Percentiles rank a stretch among this genome's conserved stretches.
These are phyloP conservation scores for Pugionium dolabratum DNA, from an alignment of 345 rosid genomes.

Conservation along the genomic window DNA sequence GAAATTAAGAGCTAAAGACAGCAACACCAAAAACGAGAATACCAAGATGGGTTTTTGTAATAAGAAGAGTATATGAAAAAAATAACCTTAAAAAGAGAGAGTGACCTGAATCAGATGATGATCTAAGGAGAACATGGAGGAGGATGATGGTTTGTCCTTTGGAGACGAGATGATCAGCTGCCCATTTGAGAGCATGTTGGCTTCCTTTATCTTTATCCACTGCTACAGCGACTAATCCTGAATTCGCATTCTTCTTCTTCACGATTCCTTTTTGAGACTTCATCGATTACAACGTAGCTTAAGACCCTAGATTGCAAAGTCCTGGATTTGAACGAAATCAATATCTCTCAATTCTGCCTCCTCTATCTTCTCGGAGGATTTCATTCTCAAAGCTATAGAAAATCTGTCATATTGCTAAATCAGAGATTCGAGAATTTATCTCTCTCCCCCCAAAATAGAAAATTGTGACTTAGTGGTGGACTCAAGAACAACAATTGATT, in stretches of 20 bases:
- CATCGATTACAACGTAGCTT: constrained; percentile 25
- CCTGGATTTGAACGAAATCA: background rate
- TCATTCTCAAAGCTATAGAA: constrained; percentile 19
- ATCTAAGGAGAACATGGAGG: constrained; percentile 55
- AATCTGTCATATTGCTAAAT: constrained; percentile 21
- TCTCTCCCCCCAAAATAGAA: constrained; percentile 5
- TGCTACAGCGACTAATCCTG: constrained; percentile 79
- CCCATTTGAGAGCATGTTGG: constrained; percentile 81
- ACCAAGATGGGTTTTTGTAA: background rate
- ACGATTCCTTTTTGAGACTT: constrained; percentile 30
- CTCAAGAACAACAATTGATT: constrained; percentile 6
- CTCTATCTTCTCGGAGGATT: constrained; percentile 17
- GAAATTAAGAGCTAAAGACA: constrained; percentile 7
- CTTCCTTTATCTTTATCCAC: constrained; percentile 81
- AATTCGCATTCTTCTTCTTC: constrained; percentile 45
- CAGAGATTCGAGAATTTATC: background rate
- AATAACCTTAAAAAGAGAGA: background rate
- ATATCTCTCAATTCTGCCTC: constrained; percentile 6
- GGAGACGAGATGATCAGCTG: constrained; percentile 66
- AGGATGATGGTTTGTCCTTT: constrained; percentile 70
- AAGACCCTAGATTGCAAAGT: constrained; percentile 8
- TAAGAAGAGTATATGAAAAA: background rate
- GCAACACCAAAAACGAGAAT: background rate
- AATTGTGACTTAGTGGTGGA: constrained; percentile 21
- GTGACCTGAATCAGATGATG: constrained; percentile 41